Base-by-base conservation (phyloP, 495 filamentous ascomycete species). In the Oleoguttula mirabilis region DNA sequence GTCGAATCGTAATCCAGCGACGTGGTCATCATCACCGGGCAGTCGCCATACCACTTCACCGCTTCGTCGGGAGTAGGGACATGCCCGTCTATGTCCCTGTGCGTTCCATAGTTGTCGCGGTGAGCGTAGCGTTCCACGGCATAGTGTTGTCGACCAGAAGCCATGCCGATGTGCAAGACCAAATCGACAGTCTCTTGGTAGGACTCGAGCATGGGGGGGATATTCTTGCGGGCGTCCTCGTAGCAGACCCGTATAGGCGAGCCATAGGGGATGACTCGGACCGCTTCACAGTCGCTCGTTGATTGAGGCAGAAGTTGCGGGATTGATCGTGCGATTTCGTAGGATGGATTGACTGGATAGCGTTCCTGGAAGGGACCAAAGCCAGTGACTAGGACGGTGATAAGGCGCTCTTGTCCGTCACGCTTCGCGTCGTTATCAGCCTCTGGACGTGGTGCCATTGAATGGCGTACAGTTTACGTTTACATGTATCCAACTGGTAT, bases 111-210 rank as follows among this genome's bases (percentile, higher is more conserved):
- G n/a, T 77, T 77, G 46, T 82, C 76, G n/a, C 81, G 68, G 35
- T 86, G 80, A 2, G 74, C 84, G 6, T 70, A 63, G 6, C 70
- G 64, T 55, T 94, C 86, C 3, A 88, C 61, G 1, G 72, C 72
- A 57, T 84, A 92, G 41, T 73, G 76, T 0, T 58, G 61, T 16
- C 80, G 65, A 21, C 79, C 77, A 0, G 80, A 72, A 0, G 85
- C 83, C 66, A 92, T 83, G 27, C 86, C 86, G 43, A 94, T 80
- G 55, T 88, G 83, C 4, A 94, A 60, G 10, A 78, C 67, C 16
- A 79, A 59, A 58, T 86, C 80, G 16, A 79, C 71, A 31, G 31
- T 24, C 11, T 21, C 22, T 12, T 10, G 5, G 11, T 39, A 36
- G 2, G 44, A 16, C 10, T 39, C 39, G 16, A 43, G 44, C 2